Base-by-base conservation (phyloP, 441 rosid species). In the Metrosideros polymorpha region DNA sequence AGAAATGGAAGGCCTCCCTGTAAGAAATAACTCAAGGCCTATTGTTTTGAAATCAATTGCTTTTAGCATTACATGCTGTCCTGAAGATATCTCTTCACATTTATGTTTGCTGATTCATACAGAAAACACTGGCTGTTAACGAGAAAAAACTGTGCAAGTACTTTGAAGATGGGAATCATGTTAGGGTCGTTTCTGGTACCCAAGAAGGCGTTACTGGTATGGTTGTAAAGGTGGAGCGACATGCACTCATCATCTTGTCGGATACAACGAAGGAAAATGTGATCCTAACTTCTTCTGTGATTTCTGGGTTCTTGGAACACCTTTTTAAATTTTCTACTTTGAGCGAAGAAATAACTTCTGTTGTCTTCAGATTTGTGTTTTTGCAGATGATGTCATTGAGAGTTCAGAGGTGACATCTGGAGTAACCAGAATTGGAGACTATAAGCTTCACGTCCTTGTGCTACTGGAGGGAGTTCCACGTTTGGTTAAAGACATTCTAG, bases 341-440 rank as follows among this genome's bases (percentile, higher is more conserved):
- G 47, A 32, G n/a, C 8, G 17, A 83, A 50, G 29, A 88, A 47
- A 75, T 42, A 49, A 51, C 30, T 51, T 19, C 12, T 85, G 39
- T 61, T 89, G 75, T 85, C 59, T 82, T 90, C 91, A 98, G 99
- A 93, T 98, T 35, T 95, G 96, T 87, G 98, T 96, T 63, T 97
- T 98, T 91, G 96, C 99, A 83, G 98, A 98, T 90, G 99, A 95
- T 88, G 99, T 95, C 88, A 99, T 96, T 86, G 97, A 93, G 92
- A 98, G 98, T 90, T 96, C 99, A 71, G 99, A 98, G 94, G 99
- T 97, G 83, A 95, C 99, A 45, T 91, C 99, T 87, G 99, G 99
- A 85, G 88, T 96, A 86, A 95, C 99, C 79, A 95, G 94, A 92
- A 92, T 98, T 79, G 99, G 99, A 84, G 98, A 96, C 61, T 96